Evolutionary conservation across 768 basidiomycete genomes (phyloP), one percentile per base, ranked within the genome.

Genomic region (Scleroderma citrinum): DNA sequence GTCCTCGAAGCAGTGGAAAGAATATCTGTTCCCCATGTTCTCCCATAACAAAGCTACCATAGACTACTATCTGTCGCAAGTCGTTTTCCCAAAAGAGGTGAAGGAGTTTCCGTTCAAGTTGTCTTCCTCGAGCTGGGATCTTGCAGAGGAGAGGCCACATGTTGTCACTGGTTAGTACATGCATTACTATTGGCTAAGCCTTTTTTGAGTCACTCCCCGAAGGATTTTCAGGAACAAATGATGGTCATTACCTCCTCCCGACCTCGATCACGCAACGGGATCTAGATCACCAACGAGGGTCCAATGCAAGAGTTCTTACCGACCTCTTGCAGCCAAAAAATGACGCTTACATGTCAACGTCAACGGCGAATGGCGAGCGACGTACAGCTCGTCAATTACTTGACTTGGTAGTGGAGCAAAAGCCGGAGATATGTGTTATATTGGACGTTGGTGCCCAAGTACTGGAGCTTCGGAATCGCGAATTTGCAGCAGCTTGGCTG

Each of bases 371-470:
- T 11, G 58, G 61, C n/a, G 49, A 56, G 10, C 47, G 48, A 7
- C 38, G 38, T 5, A 39, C 38, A 21, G 57, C 60, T 14, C 21
- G 34, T 7, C 49, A 63, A 23, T 54, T 71, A 45, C 43, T 73
- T 32, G 42, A 50, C 3, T 44, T 56, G 26, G 26, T 77, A 8
- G 59, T 66, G 2, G 19, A 50, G 11, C 63, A 71, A 48, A 44
- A 44, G 1, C 69, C 69, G 3, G 52, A 61, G 12, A 60, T 76
- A 16, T 62, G 62, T 29, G 73, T 76, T 11, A 57, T 78, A 21
- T 59, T 78, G 5, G 76, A 78, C 49, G 75, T 78, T 16, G 77
- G 76, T 5, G 76, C 76, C 0, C 76, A 78, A 55, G 71, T 78
- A 58, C 60, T 78, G 19, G 75, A 76, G 34, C 34, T 35, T n/a